Conservation (phyloP, 164 flowering plant species). For the Dillenia suffruticosa region DNA sequence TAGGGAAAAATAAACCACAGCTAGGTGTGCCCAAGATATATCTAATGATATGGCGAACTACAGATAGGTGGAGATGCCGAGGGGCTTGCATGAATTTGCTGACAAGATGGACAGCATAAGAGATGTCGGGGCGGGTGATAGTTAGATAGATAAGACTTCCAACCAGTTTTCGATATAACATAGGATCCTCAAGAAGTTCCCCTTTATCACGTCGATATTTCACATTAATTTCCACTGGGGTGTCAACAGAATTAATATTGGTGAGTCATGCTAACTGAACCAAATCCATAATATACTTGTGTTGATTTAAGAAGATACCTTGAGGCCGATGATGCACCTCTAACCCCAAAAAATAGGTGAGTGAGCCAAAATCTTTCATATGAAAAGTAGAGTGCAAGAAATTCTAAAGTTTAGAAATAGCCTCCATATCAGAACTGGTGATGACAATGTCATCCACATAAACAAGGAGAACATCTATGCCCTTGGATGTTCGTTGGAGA, state of each 20-base stretch:
- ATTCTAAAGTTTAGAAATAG: background rate
- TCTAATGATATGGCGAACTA: too few species aligned
- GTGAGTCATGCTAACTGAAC: background rate
- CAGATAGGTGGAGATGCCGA: too few species aligned
- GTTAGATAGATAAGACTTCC: too few species aligned
- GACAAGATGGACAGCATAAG: too few species aligned
- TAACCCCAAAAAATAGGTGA: background rate
- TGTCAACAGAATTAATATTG: background rate
- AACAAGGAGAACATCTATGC: background rate
- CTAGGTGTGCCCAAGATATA: too few species aligned
- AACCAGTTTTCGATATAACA: too few species aligned
- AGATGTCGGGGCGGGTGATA: too few species aligned
- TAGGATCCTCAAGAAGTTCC: too few species aligned
- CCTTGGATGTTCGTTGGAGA: background rate
- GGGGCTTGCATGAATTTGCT: too few species aligned
- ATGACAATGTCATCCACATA: slow-evolving; percentile 4
- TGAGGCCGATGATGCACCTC: background rate
- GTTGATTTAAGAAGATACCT: background rate
- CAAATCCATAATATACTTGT: background rate
- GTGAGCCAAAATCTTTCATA: background rate
- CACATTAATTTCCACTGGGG: background rate
- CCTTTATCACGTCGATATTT: too few species aligned
- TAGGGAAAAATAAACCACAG: too few species aligned
- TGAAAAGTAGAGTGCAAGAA: background rate
- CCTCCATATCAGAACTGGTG: background rate